Evolutionary conservation across 176 grass and related monocot genomes (phyloP).

Genomic region (Phoenix dactylifera): DNA sequence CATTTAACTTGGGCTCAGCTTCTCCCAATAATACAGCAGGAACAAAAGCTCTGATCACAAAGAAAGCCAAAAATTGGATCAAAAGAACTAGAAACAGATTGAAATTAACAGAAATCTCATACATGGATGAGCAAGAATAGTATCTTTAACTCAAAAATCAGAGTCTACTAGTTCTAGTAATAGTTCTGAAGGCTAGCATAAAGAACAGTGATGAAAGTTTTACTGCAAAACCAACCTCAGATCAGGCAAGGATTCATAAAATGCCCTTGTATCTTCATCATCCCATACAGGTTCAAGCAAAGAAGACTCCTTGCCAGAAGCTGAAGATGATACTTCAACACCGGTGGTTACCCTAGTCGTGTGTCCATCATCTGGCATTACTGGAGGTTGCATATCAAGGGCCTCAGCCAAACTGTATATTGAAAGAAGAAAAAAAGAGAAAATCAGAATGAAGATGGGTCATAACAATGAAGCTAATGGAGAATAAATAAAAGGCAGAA

Average conservation of each 20-base stretch:
- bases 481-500: no score
- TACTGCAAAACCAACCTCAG: constrained; percentile 50
- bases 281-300: constrained; percentile 91
- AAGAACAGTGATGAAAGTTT: neutral
- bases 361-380: constrained; percentile 90
- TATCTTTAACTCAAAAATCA: no score
- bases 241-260: constrained; percentile 96
- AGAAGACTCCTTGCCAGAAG: constrained; percentile 60
- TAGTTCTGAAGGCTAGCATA: no score
- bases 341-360: constrained; percentile 88
- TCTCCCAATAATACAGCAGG: constrained; percentile 94
- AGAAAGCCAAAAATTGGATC: constrained; percentile 4
- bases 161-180: no score
- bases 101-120: no score
- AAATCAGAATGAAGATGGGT: constrained; percentile 4
- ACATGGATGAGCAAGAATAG: constrained; percentile 8
- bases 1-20: constrained; percentile 65
- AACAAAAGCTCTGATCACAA: constrained; percentile 80
- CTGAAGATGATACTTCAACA: constrained; percentile 44
- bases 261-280: constrained; percentile 93
- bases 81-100: constrained; percentile 1
- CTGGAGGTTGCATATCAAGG: constrained; percentile 92
- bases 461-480: no score
- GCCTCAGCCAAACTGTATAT: constrained; percentile 69
- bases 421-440: constrained; percentile 10